Percentiles rank a stretch among this genome's conserved stretches.
These are phyloP conservation scores for Penicillium sp. DNA, from an alignment of 2,329 filamentous ascomycete genomes.

Conservation along the genomic window DNA sequence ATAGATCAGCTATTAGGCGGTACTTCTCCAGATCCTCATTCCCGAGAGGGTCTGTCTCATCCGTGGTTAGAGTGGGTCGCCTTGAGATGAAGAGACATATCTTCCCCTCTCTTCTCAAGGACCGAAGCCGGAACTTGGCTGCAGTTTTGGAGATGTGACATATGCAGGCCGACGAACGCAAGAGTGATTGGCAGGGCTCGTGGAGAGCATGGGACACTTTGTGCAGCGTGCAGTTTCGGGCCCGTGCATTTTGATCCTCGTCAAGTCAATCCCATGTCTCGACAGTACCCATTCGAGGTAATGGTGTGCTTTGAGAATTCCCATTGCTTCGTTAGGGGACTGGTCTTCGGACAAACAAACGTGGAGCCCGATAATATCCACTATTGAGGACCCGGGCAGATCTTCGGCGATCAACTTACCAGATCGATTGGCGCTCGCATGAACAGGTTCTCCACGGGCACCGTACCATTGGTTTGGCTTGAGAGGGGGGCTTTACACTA, in stretches of 20 bases:
- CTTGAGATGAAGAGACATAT: background rate
- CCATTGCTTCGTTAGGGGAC: background rate
- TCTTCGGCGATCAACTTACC: conserved; percentile 21
- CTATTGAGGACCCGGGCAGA: conserved; percentile 30
- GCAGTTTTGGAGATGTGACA: conserved; percentile 9
- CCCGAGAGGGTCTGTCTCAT: background rate
- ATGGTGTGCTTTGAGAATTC: background rate
- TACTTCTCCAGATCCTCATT: conserved; percentile 6
- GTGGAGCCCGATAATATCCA: conserved; percentile 15
- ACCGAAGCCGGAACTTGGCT: background rate
- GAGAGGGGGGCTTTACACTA: conserved; percentile 19
- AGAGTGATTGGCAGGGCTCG: conserved; percentile 7
- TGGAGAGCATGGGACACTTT: background rate
- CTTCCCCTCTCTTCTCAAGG: background rate
- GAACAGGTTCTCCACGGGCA: conserved; percentile 20
- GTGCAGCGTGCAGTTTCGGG: background rate
- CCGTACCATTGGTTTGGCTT: conserved; percentile 17
- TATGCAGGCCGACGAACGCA: conserved; percentile 10
- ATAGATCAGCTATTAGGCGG: background rate
- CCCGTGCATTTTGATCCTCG: background rate
- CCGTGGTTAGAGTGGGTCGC: background rate
- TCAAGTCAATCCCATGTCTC: background rate
- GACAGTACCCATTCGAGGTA: background rate
- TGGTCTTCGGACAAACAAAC: conserved; percentile 7
- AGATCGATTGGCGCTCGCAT: conserved; percentile 25